Base-by-base conservation (phyloP, 2,329 filamentous ascomycete genomes). In the Fusarium udum region DNA sequence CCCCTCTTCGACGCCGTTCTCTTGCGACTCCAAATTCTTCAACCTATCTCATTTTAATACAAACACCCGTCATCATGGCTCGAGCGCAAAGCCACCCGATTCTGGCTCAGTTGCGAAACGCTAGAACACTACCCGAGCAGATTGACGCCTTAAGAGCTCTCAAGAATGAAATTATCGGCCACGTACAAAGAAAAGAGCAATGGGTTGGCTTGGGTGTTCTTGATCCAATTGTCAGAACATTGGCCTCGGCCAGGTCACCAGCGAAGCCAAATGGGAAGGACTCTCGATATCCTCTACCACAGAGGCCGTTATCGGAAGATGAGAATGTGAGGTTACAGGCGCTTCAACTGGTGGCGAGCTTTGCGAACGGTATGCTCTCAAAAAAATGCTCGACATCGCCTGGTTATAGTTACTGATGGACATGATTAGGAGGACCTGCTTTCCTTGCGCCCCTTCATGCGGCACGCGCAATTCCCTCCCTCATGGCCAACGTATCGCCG, bases 101-200 rank as follows among this genome's bases (percentile, higher is more conserved):
- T 74, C 83, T 91, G 57, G 82, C 86, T 63, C 87, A 90, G 79
- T 84, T 92, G 63, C 86, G 86, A 72, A 87, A 84, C 76, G 87
- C 91, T 15, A 85, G 84, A 71, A 85, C 83, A 40, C 80, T 83
- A 52, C 73, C 82, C 28, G 88, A 91, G 71, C 88, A 89, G 76
- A 84, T 89, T 45, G 84, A 86, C 32, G 89, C 91, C 56, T 86
- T 98, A 49, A 90, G 91, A 73, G 86, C 87, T 46, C 85, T 99
- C 36, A 98, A 97, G 85, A 96, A 97, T 82, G 93, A 96, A 72
- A 88, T 97, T 53, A 91, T 97, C 68, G 96, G 96, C 31, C 94
- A 98, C 82, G 88, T 92, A 39, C 91, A 95, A 81, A 92, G 92
- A 81, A 99, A 99, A 83, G 92, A 95, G 82, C 83, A 90, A 64